Evolutionary conservation across 192 early-diverging fungal species (phyloP).

Genomic region (Coemansia erecta): DNA sequence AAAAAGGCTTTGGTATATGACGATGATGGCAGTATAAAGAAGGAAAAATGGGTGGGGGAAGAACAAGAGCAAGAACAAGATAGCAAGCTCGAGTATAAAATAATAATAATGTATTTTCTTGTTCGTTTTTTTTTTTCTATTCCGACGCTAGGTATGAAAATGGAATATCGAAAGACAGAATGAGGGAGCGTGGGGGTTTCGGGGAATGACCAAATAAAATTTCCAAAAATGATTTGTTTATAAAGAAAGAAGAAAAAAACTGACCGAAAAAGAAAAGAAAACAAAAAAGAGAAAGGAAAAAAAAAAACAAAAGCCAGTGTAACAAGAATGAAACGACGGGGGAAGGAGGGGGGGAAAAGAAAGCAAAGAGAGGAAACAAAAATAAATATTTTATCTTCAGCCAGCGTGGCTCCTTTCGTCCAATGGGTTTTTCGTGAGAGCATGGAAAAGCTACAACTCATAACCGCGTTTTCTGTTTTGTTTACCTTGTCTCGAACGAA

Average conservation of each 20-base stretch:
- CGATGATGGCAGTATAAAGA: background rate
- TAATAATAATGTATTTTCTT: too few relatives aligned
- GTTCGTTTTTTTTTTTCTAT: too few relatives aligned
- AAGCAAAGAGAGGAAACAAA: slow-evolving; percentile 8
- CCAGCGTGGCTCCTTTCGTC: too few relatives aligned
- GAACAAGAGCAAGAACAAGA: background rate
- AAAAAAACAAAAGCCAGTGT: background rate
- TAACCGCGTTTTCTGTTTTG: too few relatives aligned
- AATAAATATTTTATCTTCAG: background rate
- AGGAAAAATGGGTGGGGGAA: background rate
- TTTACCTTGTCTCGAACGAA: too few relatives aligned
- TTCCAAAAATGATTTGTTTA: background rate
- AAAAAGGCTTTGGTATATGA: background rate
- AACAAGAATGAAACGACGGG: slow-evolving; percentile 1
- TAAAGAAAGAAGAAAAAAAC: slow-evolving; percentile 7
- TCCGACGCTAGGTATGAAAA: background rate
- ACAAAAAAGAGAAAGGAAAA: slow-evolving; percentile 2
- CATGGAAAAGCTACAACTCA: too few relatives aligned
- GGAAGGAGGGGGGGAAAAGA: background rate
- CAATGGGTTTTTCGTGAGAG: too few relatives aligned
- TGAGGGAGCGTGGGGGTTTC: background rate
- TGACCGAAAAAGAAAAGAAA: slow-evolving; percentile 12
- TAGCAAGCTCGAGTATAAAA: too few relatives aligned
- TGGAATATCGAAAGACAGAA: background rate
- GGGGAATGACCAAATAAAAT: background rate